Conservation (phyloP, 106 monocot species). For the Acorus gramineus region DNA sequence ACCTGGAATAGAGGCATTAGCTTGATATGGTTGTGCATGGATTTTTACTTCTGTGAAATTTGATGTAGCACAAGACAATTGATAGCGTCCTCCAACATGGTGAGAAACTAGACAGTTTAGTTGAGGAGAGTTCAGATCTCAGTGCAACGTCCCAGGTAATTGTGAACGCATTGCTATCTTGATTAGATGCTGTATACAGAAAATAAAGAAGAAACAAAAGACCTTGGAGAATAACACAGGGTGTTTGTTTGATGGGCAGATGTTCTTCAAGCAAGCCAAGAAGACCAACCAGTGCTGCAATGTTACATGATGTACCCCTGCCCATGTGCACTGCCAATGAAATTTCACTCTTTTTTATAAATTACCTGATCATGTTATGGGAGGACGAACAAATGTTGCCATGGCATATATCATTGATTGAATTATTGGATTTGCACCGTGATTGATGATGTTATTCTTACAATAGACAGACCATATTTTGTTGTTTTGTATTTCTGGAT, state of each 20-base stretch:
- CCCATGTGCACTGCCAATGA: too few relatives aligned
- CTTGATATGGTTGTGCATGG: too few relatives aligned
- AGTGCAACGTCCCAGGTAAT: constrained; percentile 33
- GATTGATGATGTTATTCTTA: too few relatives aligned
- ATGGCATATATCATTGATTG: too few relatives aligned
- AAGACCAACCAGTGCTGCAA: constrained; percentile 73
- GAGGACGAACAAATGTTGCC: too few relatives aligned
- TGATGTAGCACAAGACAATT: constrained; percentile 44
- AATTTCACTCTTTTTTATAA: too few relatives aligned
- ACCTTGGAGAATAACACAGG: background rate
- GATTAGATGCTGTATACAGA: too few relatives aligned
- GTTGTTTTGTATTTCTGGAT: too few relatives aligned
- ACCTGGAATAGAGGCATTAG: too few relatives aligned
- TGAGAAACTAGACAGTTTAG: constrained; percentile 41
- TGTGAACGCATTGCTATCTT: background rate
- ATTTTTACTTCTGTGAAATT: background rate
- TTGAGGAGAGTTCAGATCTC: constrained; percentile 47
- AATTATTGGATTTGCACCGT: too few relatives aligned
- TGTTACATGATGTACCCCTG: background rate
- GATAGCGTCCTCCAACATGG: constrained; percentile 41
- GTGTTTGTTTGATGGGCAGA: constrained; percentile 9
- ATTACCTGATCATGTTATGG: too few relatives aligned
- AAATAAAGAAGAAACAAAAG: background rate
- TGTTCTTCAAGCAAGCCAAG: constrained; percentile 72
- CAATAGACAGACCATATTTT: too few relatives aligned